A percentile compares a stretch with the other conserved stretches of the same genome.
Evolutionary conservation across 305 asterid species (phyloP).

Genomic region (Fraxinus platypoda): DNA sequence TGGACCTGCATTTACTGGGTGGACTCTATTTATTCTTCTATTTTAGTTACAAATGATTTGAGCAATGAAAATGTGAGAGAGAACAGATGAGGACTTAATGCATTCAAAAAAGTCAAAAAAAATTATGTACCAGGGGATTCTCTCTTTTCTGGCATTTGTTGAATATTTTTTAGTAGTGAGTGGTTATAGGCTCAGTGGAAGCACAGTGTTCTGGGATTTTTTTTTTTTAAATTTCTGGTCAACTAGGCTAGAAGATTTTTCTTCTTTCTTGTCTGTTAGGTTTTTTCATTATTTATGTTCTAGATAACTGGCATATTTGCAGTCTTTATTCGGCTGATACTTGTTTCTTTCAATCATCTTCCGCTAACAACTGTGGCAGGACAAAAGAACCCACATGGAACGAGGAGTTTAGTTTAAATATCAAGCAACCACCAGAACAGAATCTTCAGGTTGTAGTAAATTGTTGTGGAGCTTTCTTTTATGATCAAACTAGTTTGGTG

Average conservation of each 20-base stretch:
- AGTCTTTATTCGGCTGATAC: slow-evolving; percentile 9
- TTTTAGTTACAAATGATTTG: neutral
- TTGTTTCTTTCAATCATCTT: slow-evolving; percentile 9
- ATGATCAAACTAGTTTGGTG: neutral
- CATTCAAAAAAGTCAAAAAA: neutral
- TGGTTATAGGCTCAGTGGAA: neutral
- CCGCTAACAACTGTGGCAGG: slow-evolving; percentile 49
- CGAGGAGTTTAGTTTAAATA: slow-evolving; percentile 82
- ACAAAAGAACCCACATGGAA: slow-evolving; percentile 95
- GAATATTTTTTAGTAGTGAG: slow-evolving; percentile 1
- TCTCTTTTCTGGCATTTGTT: neutral
- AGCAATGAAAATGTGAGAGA: slow-evolving; percentile 2
- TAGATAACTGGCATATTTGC: neutral
- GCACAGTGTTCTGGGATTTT: neutral
- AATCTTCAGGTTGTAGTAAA: slow-evolving; percentile 71
- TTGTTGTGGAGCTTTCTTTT: slow-evolving; percentile 11
- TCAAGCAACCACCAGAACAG: slow-evolving; percentile 67
- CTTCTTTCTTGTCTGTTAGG: neutral
- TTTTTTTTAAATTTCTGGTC: neutral
- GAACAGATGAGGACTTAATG: neutral
- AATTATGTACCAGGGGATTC: neutral
- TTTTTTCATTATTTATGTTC: neutral
- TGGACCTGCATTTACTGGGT: slow-evolving; percentile 3
- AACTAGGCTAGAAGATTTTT: slow-evolving; percentile 8
- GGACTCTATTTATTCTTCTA: neutral